Evolutionary conservation across 83 land plant species (phyloP).

Genomic region (Larix sibirica): DNA sequence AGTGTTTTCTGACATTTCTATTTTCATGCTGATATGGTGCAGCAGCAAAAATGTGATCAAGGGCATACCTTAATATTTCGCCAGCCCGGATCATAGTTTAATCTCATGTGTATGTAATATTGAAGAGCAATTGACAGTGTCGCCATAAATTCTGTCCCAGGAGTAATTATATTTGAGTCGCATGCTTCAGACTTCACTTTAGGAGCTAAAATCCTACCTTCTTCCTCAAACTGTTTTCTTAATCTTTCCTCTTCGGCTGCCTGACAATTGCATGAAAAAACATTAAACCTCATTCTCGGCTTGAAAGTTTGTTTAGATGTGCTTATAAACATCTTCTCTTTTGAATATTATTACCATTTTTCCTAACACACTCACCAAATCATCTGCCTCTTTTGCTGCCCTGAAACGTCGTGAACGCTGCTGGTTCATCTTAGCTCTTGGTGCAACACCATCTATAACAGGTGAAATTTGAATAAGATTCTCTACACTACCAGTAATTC

Average conservation of each 20-base stretch:
- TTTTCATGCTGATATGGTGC: background rate
- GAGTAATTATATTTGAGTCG: constrained; percentile 79
- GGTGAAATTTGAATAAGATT: too few species aligned
- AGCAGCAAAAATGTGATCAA: background rate
- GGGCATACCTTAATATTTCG: constrained; percentile 38
- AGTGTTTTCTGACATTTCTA: background rate
- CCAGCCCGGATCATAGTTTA: constrained; percentile 72
- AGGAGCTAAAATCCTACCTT: constrained; percentile 21
- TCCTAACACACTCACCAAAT: constrained; percentile 18
- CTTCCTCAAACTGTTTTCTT: constrained; percentile 32
- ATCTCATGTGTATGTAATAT: constrained; percentile 60
- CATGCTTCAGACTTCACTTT: constrained; percentile 24
- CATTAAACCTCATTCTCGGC: too few species aligned
- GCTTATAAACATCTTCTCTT: too few species aligned
- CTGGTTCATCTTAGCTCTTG: constrained; percentile 79
- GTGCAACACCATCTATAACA: constrained; percentile 66
- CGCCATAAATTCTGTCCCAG: constrained; percentile 77
- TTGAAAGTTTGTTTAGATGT: too few species aligned
- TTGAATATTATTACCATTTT: too few species aligned
- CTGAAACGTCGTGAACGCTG: constrained; percentile 66
- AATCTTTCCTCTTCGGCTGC: constrained; percentile 51
- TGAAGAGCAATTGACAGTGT: constrained; percentile 54
- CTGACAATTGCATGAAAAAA: constrained; percentile 17
- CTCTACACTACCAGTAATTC: too few species aligned
- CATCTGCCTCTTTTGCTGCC: constrained; percentile 63